These are phyloP conservation scores for Sphagnum tenellum DNA, from an alignment of 225 moss, liverwort and hornwort species.

Conservation along the genomic window DNA sequence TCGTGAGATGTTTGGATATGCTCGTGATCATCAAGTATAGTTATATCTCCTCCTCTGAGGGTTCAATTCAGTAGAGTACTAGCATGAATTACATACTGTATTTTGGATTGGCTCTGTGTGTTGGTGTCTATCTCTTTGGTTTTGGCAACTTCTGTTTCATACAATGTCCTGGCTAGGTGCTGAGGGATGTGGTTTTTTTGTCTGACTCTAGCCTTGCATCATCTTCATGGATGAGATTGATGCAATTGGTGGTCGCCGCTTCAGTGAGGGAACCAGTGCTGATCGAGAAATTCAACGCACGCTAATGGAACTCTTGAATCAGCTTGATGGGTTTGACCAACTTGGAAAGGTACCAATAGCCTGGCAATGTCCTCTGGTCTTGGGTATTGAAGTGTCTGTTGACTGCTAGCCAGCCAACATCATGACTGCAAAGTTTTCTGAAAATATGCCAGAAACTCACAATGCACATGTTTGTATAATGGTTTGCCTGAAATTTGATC, in stretches of 20 bases:
- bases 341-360: slow-evolving; percentile 33
- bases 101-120: no score
- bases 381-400: no score
- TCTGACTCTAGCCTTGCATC: slow-evolving; percentile 35
- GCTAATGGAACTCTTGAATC: slow-evolving; percentile 51
- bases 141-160: no score
- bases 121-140: no score
- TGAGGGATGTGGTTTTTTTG: not conserved
- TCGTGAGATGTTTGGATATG: slow-evolving; percentile 56
- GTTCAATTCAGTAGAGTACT: not conserved
- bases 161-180: no score
- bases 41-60: not conserved
- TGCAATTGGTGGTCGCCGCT: slow-evolving; percentile 46
- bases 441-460: no score
- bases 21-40: slow-evolving; percentile 51
- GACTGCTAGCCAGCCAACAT: no score
- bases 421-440: no score
- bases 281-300: slow-evolving; percentile 52
- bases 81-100: not conserved
- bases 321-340: slow-evolving; percentile 51
- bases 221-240: slow-evolving; percentile 59
- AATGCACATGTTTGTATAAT: no score
- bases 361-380: no score
- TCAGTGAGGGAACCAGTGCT: slow-evolving; percentile 53
- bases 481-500: no score